Percentiles rank a stretch among this genome's conserved stretches.
These are phyloP conservation scores for Fomes fomentarius DNA, from an alignment of 1,284 basidiomycete species.

Conservation along the genomic window DNA sequence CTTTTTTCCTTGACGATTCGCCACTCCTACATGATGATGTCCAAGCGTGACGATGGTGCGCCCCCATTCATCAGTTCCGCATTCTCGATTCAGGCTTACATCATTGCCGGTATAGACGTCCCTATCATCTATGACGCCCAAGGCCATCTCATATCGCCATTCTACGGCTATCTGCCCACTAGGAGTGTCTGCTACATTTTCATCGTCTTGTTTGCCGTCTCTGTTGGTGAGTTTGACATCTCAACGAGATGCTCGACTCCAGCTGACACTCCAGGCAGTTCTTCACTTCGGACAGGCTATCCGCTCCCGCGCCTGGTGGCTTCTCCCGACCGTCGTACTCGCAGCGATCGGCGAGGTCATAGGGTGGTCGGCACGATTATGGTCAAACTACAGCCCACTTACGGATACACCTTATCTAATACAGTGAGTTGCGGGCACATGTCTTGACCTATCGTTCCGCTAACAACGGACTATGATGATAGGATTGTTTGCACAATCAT, in stretches of 20 bases:
- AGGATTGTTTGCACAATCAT: slow-evolving; percentile 45
- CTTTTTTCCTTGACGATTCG: too few species aligned
- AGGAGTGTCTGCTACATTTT: slow-evolving; percentile 12
- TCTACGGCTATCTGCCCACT: slow-evolving; percentile 14
- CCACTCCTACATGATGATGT: too few species aligned
- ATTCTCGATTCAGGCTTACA: too few species aligned
- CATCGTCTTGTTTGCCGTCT: slow-evolving; percentile 11
- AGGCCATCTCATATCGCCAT: not conserved
- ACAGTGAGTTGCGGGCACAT: slow-evolving; percentile 38
- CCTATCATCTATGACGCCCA: not conserved
- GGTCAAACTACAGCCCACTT: slow-evolving; percentile 32
- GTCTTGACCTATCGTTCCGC: slow-evolving; percentile 30
- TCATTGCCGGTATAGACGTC: too few species aligned
- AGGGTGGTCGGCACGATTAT: slow-evolving; percentile 47
- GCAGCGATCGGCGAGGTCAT: slow-evolving; percentile 55
- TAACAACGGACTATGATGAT: slow-evolving; percentile 18
- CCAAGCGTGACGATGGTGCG: too few species aligned
- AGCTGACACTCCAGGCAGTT: slow-evolving; percentile 24
- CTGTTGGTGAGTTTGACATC: slow-evolving; percentile 14
- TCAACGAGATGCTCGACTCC: not conserved
- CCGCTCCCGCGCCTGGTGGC: slow-evolving; percentile 49
- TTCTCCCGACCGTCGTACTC: slow-evolving; percentile 53
- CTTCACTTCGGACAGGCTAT: slow-evolving; percentile 50
- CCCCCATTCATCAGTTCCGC: too few species aligned
- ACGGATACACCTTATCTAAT: slow-evolving; percentile 30